Conservation (phyloP, 306 rosid species). For the Fragaria vesca region DNA sequence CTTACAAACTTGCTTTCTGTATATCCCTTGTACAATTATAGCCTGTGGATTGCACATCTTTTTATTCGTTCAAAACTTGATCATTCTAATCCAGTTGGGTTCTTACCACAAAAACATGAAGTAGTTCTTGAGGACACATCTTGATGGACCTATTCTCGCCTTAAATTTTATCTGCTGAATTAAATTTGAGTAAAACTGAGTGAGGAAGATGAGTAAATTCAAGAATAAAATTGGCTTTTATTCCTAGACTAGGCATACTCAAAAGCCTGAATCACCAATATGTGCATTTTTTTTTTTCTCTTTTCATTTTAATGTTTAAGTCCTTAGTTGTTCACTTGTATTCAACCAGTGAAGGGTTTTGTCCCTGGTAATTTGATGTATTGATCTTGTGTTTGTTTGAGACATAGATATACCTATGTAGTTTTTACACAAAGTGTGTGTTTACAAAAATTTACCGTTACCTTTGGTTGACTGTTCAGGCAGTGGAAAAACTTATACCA, state of each 20-base stretch:
- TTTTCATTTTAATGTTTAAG: neutral
- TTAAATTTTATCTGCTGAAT: neutral
- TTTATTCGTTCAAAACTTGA: neutral
- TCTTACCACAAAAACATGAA: neutral
- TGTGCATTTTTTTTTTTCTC: neutral
- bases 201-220: neutral
- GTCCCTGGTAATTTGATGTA: neutral
- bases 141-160: neutral
- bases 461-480: slow-evolving; percentile 48
- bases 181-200: neutral
- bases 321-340: neutral
- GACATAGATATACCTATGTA: neutral
- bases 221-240: neutral
- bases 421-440: neutral
- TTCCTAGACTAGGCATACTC: neutral
- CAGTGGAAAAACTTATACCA: slow-evolving; percentile 94
- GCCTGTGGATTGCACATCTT: neutral
- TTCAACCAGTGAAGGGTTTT: neutral
- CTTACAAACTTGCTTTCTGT: slow-evolving; percentile 18
- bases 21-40: neutral
- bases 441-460: slow-evolving; percentile 14
- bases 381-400: neutral
- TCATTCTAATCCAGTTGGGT: slow-evolving; percentile 2
- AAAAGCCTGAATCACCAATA: neutral
- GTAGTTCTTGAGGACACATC: neutral